Percentiles rank a stretch among this genome's conserved stretches.
Conservation (phyloP, 306 rosid species). For the Pueraria montana region DNA sequence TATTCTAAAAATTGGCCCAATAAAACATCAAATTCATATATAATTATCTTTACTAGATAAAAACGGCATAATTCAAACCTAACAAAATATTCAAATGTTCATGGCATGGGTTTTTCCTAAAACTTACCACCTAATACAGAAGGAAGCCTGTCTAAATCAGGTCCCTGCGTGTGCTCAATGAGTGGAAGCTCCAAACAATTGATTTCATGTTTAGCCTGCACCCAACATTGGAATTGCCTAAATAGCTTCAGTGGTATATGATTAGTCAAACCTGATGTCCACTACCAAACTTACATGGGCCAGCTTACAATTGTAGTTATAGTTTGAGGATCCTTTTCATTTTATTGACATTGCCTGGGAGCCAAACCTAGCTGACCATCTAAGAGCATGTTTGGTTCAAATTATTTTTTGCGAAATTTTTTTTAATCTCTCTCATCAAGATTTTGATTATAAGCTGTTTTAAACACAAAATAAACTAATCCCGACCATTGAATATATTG, state of each 20-base stretch:
- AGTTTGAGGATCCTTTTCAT: slow-evolving; percentile 37
- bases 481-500: neutral
- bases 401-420: neutral
- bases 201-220: slow-evolving; percentile 86
- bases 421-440: neutral
- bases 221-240: slow-evolving; percentile 55
- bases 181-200: slow-evolving; percentile 98
- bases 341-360: slow-evolving; percentile 34
- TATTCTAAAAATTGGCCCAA: slow-evolving; percentile 10
- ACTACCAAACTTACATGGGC: slow-evolving; percentile 20
- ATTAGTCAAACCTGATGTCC: slow-evolving; percentile 18
- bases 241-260: slow-evolving; percentile 29
- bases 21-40: slow-evolving; percentile 13
- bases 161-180: slow-evolving; percentile 82
- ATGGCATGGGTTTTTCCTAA: neutral
- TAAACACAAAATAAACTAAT: slow-evolving; percentile 17
- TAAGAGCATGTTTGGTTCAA: slow-evolving; percentile 20
- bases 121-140: slow-evolving; percentile 71
- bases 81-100: slow-evolving; percentile 12
- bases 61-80: neutral
- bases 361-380: slow-evolving; percentile 7
- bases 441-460: slow-evolving; percentile 16
- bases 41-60: neutral
- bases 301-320: neutral
- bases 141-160: slow-evolving; percentile 82